Conservation (phyloP, 2,329 filamentous ascomycete species). For the Talaromyces sp. region DNA sequence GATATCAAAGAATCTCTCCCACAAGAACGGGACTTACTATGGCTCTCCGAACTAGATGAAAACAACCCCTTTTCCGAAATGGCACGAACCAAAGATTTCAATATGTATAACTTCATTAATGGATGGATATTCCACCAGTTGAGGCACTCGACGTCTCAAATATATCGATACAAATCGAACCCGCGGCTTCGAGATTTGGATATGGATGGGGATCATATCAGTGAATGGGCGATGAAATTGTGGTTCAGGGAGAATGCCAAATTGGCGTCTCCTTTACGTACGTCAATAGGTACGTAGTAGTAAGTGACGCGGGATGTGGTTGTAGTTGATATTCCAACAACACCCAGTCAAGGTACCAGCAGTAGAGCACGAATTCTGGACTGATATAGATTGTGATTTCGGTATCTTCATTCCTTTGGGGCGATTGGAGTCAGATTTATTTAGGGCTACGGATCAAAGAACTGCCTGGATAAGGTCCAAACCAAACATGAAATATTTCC, state of each 20-base stretch:
- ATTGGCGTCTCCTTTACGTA: background rate
- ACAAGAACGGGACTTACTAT: slow-evolving; percentile 24
- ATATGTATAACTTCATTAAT: slow-evolving; percentile 29
- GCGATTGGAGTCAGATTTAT: background rate
- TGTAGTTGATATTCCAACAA: background rate
- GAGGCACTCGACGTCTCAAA: slow-evolving; percentile 31
- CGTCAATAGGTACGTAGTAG: background rate
- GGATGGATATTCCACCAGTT: slow-evolving; percentile 35
- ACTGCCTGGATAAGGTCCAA: background rate
- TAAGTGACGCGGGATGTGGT: background rate
- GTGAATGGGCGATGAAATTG: slow-evolving; percentile 25
- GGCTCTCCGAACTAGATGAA: slow-evolving; percentile 23
- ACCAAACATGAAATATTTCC: background rate
- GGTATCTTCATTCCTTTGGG: background rate
- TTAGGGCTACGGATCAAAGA: background rate
- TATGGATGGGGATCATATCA: slow-evolving; percentile 24
- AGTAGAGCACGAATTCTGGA: too few relatives aligned
- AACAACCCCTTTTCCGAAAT: slow-evolving; percentile 26
- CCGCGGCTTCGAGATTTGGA: slow-evolving; percentile 24
- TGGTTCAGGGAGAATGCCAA: slow-evolving; percentile 25
- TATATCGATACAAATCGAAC: slow-evolving; percentile 27
- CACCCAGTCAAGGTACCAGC: background rate
- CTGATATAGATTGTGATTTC: background rate
- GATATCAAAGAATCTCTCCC: slow-evolving; percentile 6
- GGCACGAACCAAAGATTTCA: slow-evolving; percentile 17